Evolutionary conservation across 2,329 filamentous ascomycete species (phyloP).

Genomic region (Neofusicoccum umdonicola): DNA sequence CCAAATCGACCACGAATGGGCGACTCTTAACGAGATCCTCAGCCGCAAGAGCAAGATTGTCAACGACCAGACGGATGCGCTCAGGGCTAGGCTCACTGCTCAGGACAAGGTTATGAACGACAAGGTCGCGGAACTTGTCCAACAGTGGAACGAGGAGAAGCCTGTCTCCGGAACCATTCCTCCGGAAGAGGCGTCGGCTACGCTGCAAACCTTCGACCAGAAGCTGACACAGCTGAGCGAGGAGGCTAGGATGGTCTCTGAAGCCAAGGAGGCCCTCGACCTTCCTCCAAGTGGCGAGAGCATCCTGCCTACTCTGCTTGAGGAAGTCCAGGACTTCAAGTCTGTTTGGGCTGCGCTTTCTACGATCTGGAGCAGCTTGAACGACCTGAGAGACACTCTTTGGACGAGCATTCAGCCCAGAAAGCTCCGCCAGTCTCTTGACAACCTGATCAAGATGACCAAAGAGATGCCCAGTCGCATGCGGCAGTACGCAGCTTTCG

Average conservation of each 20-base stretch:
- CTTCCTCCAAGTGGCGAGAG: conserved; percentile 77
- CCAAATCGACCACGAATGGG: conserved; percentile 95
- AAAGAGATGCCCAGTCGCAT: conserved; percentile 99
- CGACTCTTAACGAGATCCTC: conserved; percentile 86
- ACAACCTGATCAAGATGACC: conserved; percentile 92
- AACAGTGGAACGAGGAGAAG: conserved; percentile 93
- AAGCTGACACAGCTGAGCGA: conserved; percentile 81
- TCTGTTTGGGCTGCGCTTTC: conserved; percentile 96
- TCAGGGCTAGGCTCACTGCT: conserved; percentile 89
- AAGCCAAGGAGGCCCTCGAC: conserved; percentile 94
- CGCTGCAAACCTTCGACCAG: conserved; percentile 76
- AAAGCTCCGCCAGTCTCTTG: conserved; percentile 85
- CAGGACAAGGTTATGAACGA: conserved; percentile 90
- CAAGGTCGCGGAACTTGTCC: conserved; percentile 80
- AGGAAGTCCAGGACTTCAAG: conserved; percentile 98
- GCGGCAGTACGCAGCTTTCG: conserved; percentile 99
- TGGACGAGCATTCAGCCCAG: conserved; percentile 96
- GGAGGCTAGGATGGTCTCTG: conserved; percentile 89
- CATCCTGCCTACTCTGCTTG: conserved; percentile 78
- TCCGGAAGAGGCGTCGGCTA: conserved; percentile 81
- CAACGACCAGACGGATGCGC: conserved; percentile 90
- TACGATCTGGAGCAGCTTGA: conserved; percentile 94
- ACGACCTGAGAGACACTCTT: conserved; percentile 85
- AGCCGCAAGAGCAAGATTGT: conserved; percentile 92
- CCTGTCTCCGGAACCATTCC: conserved; percentile 93